phyloP scores from a whole-genome alignment of 2,329 filamentous ascomycete genomes.

The Beauveria sp. region DNA sequence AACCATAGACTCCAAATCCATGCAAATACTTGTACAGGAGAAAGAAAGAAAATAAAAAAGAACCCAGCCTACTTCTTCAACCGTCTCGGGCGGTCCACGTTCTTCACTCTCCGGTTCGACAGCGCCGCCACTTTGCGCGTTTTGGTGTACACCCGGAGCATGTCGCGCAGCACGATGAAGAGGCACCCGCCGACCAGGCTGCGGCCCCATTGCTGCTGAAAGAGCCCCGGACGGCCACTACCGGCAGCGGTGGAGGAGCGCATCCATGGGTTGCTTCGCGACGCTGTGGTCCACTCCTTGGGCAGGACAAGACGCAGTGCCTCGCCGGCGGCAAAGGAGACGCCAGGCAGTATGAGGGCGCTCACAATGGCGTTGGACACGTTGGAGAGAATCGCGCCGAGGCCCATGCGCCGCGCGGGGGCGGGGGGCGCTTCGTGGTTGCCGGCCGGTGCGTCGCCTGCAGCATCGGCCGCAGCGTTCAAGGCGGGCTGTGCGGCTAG shows the following conservation, averaged over 20 bases:
- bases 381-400: constrained; percentile 31
- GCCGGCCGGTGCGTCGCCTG: constrained; percentile 12
- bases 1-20: not conserved
- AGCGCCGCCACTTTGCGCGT: constrained; percentile 52
- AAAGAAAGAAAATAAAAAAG: not conserved
- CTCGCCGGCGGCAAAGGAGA: constrained; percentile 73
- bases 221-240: constrained; percentile 47
- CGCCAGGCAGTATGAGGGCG: constrained; percentile 67
- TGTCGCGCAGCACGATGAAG: constrained; percentile 76
- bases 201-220: constrained; percentile 82
- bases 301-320: constrained; percentile 63
- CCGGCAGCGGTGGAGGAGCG: constrained; percentile 20
- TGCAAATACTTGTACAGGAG: not conserved
- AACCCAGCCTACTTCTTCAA: constrained; percentile 28
- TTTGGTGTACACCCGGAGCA: constrained; percentile 54
- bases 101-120: constrained; percentile 46
- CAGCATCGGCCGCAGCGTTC: not conserved
- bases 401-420: constrained; percentile 24
- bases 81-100: constrained; percentile 33
- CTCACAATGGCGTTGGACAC: constrained; percentile 43
- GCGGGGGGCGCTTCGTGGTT: constrained; percentile 27
- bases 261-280: constrained; percentile 20
- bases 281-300: constrained; percentile 51
- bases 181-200: constrained; percentile 83
- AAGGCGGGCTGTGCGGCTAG: not conserved